These are phyloP conservation scores for Zygotorulaspora mrakii DNA, from an alignment of 1,139 yeast species.

Conservation along the genomic window DNA sequence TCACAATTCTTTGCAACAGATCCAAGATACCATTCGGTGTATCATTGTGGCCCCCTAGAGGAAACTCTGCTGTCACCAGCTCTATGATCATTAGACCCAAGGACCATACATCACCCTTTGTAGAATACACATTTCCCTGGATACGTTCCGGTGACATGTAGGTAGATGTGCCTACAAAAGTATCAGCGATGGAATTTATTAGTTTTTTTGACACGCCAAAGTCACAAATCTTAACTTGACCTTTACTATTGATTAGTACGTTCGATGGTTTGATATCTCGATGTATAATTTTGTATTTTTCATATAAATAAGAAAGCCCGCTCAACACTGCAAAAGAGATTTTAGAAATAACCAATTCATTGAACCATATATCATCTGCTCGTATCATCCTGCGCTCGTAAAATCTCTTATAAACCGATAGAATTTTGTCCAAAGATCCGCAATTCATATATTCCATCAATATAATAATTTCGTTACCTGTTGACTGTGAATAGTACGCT, in stretches of 20 bases:
- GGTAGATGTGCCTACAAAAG: slow-evolving; percentile 95
- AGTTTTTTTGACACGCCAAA: slow-evolving; percentile 92
- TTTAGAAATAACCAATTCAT: slow-evolving; percentile 66
- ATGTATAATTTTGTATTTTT: slow-evolving; percentile 81
- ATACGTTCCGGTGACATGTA: slow-evolving; percentile 98
- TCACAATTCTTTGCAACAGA: slow-evolving; percentile 83
- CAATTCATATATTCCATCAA: slow-evolving; percentile 97
- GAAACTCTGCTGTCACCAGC: slow-evolving; percentile 75
- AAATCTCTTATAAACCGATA: slow-evolving; percentile 39
- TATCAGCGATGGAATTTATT: slow-evolving; percentile 89
- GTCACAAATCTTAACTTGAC: slow-evolving; percentile 82
- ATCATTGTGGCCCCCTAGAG: slow-evolving; percentile 50
- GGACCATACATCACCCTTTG: slow-evolving; percentile 96
- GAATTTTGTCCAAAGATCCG: slow-evolving; percentile 81
- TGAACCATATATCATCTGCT: slow-evolving; percentile 46
- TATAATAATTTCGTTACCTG: slow-evolving; percentile 47
- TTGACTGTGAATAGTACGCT: slow-evolving; percentile 50
- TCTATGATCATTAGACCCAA: slow-evolving; percentile 87
- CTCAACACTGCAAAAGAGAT: slow-evolving; percentile 73
- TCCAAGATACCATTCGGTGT: slow-evolving; percentile 89
- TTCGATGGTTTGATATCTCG: slow-evolving; percentile 92
- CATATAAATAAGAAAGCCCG: slow-evolving; percentile 78
- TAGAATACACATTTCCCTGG: slow-evolving; percentile 88
- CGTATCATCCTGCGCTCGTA: slow-evolving; percentile 16
- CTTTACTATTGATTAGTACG: slow-evolving; percentile 72